These are phyloP conservation scores for Brettanomyces sp. DNA, from an alignment of 805 yeast species.

Conservation along the genomic window DNA sequence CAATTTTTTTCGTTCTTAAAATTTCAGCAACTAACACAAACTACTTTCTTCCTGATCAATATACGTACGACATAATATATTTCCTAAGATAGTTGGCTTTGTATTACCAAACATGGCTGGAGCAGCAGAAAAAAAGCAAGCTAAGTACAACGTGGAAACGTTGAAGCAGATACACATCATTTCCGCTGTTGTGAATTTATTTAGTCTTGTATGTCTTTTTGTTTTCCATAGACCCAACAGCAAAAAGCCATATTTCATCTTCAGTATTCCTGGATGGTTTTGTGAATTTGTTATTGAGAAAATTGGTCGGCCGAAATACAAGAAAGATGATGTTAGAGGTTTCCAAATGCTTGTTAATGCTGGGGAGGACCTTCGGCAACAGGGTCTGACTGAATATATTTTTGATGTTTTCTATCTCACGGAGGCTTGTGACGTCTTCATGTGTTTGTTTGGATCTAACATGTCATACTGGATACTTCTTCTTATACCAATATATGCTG, in stretches of 20 bases:
- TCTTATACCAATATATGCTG: slow-evolving; percentile 44
- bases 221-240: slow-evolving; percentile 35
- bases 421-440: slow-evolving; percentile 44
- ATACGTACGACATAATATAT: too few relatives aligned
- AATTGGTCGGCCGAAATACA: slow-evolving; percentile 50
- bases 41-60: too few relatives aligned
- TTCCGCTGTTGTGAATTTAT: slow-evolving; percentile 30
- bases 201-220: slow-evolving; percentile 29
- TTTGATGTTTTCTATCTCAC: slow-evolving; percentile 64
- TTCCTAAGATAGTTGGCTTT: too few relatives aligned
- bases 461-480: slow-evolving; percentile 49
- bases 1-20: neutral
- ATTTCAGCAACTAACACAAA: too few relatives aligned
- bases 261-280: slow-evolving; percentile 32
- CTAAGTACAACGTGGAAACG: slow-evolving; percentile 20
- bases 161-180: slow-evolving; percentile 24
- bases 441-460: slow-evolving; percentile 45
- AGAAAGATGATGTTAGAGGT: slow-evolving; percentile 26
- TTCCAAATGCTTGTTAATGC: slow-evolving; percentile 33
- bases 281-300: slow-evolving; percentile 47
- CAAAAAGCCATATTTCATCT: slow-evolving; percentile 30
- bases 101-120: slow-evolving; percentile 23
- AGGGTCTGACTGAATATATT: slow-evolving; percentile 64
- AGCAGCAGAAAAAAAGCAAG: slow-evolving; percentile 29
- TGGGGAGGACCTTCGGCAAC: slow-evolving; percentile 53